phyloP scores from a whole-genome alignment of 192 early-diverging fungal species.

The Chytriomyces sp. region DNA sequence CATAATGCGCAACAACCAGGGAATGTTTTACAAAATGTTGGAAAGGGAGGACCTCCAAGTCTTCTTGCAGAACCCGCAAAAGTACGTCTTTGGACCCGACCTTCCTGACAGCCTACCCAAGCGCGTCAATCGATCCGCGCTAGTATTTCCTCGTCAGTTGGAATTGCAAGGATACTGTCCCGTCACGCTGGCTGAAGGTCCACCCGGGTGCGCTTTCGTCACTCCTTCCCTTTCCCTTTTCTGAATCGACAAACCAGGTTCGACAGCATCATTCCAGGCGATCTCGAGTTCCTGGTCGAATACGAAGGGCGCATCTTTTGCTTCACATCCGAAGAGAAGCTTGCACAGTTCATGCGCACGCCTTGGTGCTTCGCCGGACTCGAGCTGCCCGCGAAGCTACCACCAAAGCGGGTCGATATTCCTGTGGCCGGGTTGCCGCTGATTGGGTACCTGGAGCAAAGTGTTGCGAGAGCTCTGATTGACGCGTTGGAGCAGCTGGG shows the following conservation, averaged over 20 bases:
- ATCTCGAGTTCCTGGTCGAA: slow-evolving; percentile 42
- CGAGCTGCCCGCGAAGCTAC: slow-evolving; percentile 52
- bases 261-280: slow-evolving; percentile 48
- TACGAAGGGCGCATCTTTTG: slow-evolving; percentile 53
- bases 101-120: slow-evolving; percentile 51
- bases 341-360: slow-evolving; percentile 51
- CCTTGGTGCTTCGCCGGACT: slow-evolving; percentile 51
- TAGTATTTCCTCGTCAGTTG: slow-evolving; percentile 52
- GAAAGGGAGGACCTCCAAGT: slow-evolving; percentile 27
- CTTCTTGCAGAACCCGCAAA: slow-evolving; percentile 47
- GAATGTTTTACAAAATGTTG: slow-evolving; percentile 46
- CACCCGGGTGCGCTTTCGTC: slow-evolving; percentile 37
- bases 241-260: slow-evolving; percentile 32
- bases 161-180: slow-evolving; percentile 65
- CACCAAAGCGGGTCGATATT: slow-evolving; percentile 47
- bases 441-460: slow-evolving; percentile 60
- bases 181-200: slow-evolving; percentile 50
- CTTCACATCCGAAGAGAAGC: slow-evolving; percentile 34
- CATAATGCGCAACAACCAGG: no score
- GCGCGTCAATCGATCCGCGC: slow-evolving; percentile 30
- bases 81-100: slow-evolving; percentile 38
- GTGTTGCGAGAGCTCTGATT: slow-evolving; percentile 43
- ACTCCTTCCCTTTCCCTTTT: slow-evolving; percentile 1
- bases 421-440: slow-evolving; percentile 45
- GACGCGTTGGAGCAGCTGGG: slow-evolving; percentile 48